Evolutionary conservation across 2,329 filamentous ascomycete species (phyloP).

Genomic region (Keithomyces neogunnii): DNA sequence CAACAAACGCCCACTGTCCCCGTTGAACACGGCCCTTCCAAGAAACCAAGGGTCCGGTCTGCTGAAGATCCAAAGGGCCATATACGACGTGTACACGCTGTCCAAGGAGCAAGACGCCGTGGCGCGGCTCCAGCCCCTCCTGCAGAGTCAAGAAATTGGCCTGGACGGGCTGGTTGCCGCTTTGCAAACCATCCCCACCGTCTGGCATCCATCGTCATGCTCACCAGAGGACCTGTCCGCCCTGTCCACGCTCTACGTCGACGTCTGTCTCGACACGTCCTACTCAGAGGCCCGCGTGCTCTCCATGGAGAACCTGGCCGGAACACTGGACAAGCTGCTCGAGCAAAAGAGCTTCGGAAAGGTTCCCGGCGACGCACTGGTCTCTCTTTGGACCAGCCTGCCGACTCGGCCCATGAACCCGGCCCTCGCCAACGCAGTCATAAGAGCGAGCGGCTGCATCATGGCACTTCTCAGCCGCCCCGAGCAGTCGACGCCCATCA

Average conservation of each 20-base stretch:
- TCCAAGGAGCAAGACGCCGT: slow-evolving; percentile 14
- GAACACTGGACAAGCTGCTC: slow-evolving; percentile 33
- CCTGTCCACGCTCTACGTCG: slow-evolving; percentile 35
- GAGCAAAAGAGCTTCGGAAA: slow-evolving; percentile 12
- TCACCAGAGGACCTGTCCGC: slow-evolving; percentile 17
- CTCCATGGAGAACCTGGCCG: slow-evolving; percentile 38
- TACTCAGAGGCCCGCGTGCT: slow-evolving; percentile 37
- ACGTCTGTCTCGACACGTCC: slow-evolving; percentile 27
- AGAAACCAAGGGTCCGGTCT: slow-evolving; percentile 25
- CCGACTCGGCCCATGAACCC: slow-evolving; percentile 34
- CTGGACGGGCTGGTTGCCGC: slow-evolving; percentile 28
- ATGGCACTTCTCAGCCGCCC: slow-evolving; percentile 24
- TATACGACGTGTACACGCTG: slow-evolving; percentile 28
- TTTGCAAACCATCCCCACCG: slow-evolving; percentile 22
- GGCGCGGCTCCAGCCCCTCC: slow-evolving; percentile 15
- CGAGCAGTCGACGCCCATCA: slow-evolving; percentile 7
- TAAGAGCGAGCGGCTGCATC: slow-evolving; percentile 38
- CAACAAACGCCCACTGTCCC: slow-evolving; percentile 10
- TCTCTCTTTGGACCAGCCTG: slow-evolving; percentile 32
- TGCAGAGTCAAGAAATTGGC: slow-evolving; percentile 20
- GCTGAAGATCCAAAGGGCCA: slow-evolving; percentile 28
- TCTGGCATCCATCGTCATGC: slow-evolving; percentile 20
- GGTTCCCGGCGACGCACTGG: slow-evolving; percentile 26
- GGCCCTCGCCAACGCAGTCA: slow-evolving; percentile 38
- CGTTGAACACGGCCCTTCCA: slow-evolving; percentile 13